Evolutionary conservation across 345 rosid genomes (phyloP).

Genomic region (Eucalyptus lansdowneana): DNA sequence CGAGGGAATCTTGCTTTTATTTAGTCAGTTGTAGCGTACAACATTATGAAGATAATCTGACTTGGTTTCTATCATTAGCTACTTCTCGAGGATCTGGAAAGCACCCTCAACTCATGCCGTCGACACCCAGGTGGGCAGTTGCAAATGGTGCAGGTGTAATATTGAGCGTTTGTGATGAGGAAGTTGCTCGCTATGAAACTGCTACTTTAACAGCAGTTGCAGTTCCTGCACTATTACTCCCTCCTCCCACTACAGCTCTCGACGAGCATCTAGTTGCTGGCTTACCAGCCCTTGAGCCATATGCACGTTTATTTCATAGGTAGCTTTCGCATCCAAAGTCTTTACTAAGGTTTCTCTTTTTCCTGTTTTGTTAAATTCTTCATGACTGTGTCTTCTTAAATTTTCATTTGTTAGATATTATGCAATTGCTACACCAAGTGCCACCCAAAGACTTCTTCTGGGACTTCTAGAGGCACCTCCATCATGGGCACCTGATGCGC

Average conservation of each 20-base stretch:
- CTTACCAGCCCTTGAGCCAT: constrained; percentile 96
- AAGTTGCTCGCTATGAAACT: constrained; percentile 92
- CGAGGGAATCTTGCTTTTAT: neutral
- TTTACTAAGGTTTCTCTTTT: neutral
- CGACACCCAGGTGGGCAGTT: constrained; percentile 98
- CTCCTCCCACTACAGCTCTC: constrained; percentile 90
- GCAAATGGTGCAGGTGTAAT: constrained; percentile 99
- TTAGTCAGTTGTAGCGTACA: neutral
- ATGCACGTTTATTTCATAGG: constrained; percentile 93
- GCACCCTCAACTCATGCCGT: constrained; percentile 91
- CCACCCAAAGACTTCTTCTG: constrained; percentile 92
- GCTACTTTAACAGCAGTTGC: constrained; percentile 91
- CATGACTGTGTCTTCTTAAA: neutral
- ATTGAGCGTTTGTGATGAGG: constrained; percentile 94
- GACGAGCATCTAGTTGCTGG: constrained; percentile 99
- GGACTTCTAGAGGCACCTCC: constrained; percentile 99
- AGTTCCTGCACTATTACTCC: constrained; percentile 96
- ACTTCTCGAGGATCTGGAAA: constrained; percentile 94
- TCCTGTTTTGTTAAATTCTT: neutral
- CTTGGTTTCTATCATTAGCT: constrained; percentile 16
- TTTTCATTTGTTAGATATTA: constrained; percentile 49
- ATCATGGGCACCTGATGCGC: constrained; percentile 99
- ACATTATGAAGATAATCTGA: neutral
- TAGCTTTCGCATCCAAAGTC: constrained; percentile 6
- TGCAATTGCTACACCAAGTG: constrained; percentile 97